Evolutionary conservation across 306 rosid genomes (phyloP).

Genomic region (Neltuma alba): DNA sequence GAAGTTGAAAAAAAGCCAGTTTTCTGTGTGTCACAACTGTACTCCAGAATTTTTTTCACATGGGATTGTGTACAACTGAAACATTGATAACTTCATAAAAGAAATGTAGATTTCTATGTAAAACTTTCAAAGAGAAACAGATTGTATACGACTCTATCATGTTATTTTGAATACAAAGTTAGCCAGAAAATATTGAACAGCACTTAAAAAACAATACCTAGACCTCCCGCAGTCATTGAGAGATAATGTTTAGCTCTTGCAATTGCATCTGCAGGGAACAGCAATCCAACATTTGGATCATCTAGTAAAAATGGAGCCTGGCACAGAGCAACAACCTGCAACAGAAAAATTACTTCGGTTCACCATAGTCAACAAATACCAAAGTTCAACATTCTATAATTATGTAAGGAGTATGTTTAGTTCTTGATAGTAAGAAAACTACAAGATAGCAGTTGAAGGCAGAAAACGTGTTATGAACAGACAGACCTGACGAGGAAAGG

Average conservation of each 20-base stretch:
- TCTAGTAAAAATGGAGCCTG: slow-evolving; percentile 98
- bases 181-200: slow-evolving; percentile 24
- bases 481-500: slow-evolving; percentile 98
- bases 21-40: neutral
- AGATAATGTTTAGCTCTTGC: slow-evolving; percentile 92
- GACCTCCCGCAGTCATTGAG: slow-evolving; percentile 80
- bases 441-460: slow-evolving; percentile 17
- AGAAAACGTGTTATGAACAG: slow-evolving; percentile 31
- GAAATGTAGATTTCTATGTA: neutral
- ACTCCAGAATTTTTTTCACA: neutral
- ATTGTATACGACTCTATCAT: slow-evolving; percentile 15
- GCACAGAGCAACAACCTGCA: slow-evolving; percentile 96
- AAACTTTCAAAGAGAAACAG: slow-evolving; percentile 8
- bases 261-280: slow-evolving; percentile 99
- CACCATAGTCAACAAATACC: slow-evolving; percentile 29
- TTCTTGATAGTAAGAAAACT: slow-evolving; percentile 12
- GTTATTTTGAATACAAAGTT: neutral
- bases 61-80: neutral
- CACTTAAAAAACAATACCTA: slow-evolving; percentile 62
- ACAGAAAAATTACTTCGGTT: slow-evolving; percentile 31
- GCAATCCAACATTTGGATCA: slow-evolving; percentile 89
- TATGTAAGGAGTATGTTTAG: slow-evolving; percentile 14
- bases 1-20: neutral
- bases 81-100: slow-evolving; percentile 1
- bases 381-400: slow-evolving; percentile 15